Base-by-base conservation (phyloP, 2,329 filamentous ascomycete genomes). In the Scedosporium apiospermum region DNA sequence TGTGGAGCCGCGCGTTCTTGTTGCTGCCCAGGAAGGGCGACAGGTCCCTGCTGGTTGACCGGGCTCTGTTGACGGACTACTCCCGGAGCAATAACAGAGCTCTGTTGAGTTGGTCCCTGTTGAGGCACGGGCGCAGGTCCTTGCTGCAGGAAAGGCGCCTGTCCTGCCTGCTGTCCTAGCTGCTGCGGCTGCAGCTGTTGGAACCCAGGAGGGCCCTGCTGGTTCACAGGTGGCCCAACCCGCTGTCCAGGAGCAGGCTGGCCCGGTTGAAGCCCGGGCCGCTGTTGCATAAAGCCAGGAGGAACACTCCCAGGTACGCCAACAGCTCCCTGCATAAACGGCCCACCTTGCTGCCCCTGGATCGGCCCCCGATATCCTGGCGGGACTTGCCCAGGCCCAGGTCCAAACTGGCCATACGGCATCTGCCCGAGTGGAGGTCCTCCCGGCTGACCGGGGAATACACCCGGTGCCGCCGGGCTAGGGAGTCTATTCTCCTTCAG, bases 401-500 rank as follows among this genome's bases (percentile, higher is more conserved):
- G 46, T 51, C 21, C 46, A 51, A 51, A 51, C 46, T 23, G 46
- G 16, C 46, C 46, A 14, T 51, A 51, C 16, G n/a, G 46, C n/a
- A 18, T 18, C 46, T 51, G 46, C 3, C 34, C 34, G 3, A 38
- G 4, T 3, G 34, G 34, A 38, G 34, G 34, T 1, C 34, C 34
- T 38, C 34, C 34, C 34, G 34, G 34, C 27, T 34, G 46, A 2
- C 60, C 44, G 34, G 23, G 23, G 2, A 21, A 21, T 34, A 16
- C 23, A 30, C 58, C 58, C 14, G 34, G 38, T 7, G 26, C 44
- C 14, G 6, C 44, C 2, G 23, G 26, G 6, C n/a, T 23, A 46
- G 38, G 38, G 10, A 26, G 34, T 41, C 23, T 14, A 63, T 57
- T 21, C 16, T 69, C 69, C 41, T 63, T 60, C 2, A 62, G 63